A percentile compares a stretch with the other conserved stretches of the same genome.
phyloP scores from a whole-genome alignment of 176 grass and related monocot genomes.

The Carex kokanica region DNA sequence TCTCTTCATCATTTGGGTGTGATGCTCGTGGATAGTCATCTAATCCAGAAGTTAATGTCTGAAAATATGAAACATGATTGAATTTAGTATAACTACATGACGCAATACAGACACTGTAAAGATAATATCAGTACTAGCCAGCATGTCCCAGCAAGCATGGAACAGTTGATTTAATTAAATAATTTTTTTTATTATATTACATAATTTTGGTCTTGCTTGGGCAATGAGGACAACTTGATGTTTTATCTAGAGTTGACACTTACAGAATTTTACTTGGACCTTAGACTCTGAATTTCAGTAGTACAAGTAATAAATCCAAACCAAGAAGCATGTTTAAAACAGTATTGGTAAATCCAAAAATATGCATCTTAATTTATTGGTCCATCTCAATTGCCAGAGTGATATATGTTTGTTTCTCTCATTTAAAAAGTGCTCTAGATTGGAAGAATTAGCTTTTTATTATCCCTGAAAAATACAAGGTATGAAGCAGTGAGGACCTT shows the following conservation, averaged over 20 bases:
- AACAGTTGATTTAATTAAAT: not conserved
- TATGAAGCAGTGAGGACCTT: slow-evolving; percentile 55
- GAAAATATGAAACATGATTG: slow-evolving; percentile 25
- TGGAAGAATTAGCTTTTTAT: not conserved
- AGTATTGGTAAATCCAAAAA: not conserved
- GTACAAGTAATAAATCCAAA: not conserved
- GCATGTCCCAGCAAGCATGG: not conserved
- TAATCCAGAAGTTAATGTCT: slow-evolving; percentile 94
- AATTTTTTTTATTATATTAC: not conserved
- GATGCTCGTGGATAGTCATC: slow-evolving; percentile 97
- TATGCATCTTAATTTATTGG: slow-evolving; percentile 22
- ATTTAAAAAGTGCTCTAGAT: slow-evolving; percentile 1
- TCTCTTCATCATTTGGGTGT: slow-evolving; percentile 87
- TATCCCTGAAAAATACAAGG: not conserved
- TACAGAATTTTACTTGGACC: not conserved
- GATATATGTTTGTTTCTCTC: not conserved
- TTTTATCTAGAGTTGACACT: not conserved
- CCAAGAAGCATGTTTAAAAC: not conserved
- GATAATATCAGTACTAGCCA: not conserved
- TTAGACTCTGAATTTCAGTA: not conserved
- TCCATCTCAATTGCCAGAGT: slow-evolving; percentile 12
- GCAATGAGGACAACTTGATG: not conserved
- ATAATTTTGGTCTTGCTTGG: not conserved
- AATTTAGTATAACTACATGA: slow-evolving; percentile 7
- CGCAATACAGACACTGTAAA: not conserved